Percentiles rank a stretch among this genome's conserved stretches.
Evolutionary conservation across 148 eudicot species (phyloP).

Genomic region (Rhododendron williamsianum): DNA sequence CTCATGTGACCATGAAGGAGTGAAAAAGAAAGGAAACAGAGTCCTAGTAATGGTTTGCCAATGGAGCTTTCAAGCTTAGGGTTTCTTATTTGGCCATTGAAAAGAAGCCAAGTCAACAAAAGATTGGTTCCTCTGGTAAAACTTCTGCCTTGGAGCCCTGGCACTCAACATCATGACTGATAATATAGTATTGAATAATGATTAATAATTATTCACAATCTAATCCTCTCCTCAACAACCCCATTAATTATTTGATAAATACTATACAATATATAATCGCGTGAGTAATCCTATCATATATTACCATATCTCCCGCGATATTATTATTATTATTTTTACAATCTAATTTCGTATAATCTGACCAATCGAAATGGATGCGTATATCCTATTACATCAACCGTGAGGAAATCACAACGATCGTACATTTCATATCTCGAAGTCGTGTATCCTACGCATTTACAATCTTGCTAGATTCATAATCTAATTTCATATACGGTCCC

Average conservation of each 20-base stretch:
- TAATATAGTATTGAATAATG: not conserved
- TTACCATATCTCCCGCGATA: not conserved
- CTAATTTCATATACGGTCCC: not conserved
- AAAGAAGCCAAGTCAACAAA: slow-evolving; percentile 9
- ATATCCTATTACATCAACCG: not conserved
- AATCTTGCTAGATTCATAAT: not conserved
- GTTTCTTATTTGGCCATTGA: not conserved
- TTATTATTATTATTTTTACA: not conserved
- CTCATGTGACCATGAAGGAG: not conserved
- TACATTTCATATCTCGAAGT: not conserved
- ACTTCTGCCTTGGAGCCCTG: not conserved
- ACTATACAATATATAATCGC: not conserved
- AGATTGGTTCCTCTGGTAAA: not conserved
- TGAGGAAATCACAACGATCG: not conserved
- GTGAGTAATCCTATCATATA: not conserved
- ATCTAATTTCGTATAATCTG: not conserved
- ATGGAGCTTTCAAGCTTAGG: slow-evolving; percentile 10
- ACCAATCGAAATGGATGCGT: not conserved
- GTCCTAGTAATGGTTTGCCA: not conserved
- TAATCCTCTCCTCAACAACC: not conserved
- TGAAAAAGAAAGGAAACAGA: not conserved
- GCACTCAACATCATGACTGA: not conserved
- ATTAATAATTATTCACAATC: not conserved
- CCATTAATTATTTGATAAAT: not conserved
- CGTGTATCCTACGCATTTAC: not conserved